Conservation (phyloP, 495 filamentous ascomycete genomes). For the Cercophora scortea region DNA sequence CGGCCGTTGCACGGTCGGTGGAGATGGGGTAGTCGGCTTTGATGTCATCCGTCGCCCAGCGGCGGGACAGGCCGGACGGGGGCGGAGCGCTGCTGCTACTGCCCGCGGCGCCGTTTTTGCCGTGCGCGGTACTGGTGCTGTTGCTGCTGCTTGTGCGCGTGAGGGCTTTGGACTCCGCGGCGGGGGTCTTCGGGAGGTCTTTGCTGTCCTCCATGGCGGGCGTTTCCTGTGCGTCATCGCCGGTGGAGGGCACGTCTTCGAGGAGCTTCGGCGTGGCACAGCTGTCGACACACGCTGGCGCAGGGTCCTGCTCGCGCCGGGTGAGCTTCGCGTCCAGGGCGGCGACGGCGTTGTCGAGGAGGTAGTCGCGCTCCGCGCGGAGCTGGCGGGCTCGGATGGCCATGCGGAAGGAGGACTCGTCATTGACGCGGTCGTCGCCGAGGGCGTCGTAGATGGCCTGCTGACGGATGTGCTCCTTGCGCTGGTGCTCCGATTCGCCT, state of each 20-base stretch:
- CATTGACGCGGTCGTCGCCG: conserved; percentile 55
- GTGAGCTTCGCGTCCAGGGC: conserved; percentile 9
- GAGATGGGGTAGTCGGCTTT: conserved; percentile 57
- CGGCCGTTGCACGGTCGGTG: conserved; percentile 58
- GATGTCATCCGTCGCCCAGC: conserved; percentile 58
- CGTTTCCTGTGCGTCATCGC: background rate
- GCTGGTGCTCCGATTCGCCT: conserved; percentile 37
- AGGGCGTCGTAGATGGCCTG: conserved; percentile 59
- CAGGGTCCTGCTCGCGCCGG: background rate
- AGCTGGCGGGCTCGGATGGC: conserved; percentile 53
- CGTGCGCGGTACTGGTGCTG: background rate
- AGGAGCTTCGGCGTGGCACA: background rate
- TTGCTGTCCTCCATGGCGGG: background rate
- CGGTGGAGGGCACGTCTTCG: background rate
- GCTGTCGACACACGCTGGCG: background rate
- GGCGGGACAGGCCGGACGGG: background rate
- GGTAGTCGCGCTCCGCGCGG: conserved; percentile 43
- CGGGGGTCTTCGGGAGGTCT: background rate
- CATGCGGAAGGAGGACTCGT: conserved; percentile 54
- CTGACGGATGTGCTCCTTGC: conserved; percentile 49
- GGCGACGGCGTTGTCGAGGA: conserved; percentile 22
- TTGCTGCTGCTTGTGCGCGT: background rate
- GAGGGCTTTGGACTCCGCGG: background rate
- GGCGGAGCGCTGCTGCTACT: background rate
- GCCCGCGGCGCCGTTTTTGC: background rate